Evolutionary conservation across 768 basidiomycete genomes (phyloP).

Genomic region (Collybia sordida): DNA sequence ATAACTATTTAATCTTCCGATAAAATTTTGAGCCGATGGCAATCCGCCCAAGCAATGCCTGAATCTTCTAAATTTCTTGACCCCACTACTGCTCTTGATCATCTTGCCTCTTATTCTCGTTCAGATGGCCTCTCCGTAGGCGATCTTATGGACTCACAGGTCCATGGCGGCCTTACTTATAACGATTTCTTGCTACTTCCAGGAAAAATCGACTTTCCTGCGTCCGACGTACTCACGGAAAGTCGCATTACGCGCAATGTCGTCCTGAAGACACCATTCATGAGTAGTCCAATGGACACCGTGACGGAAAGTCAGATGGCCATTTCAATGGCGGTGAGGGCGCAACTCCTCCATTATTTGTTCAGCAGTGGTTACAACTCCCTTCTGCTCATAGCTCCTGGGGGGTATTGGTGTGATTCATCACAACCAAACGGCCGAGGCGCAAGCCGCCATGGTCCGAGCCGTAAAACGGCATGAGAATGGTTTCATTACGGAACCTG

Average conservation of each 20-base stretch:
- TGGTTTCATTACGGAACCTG: slow-evolving; percentile 95
- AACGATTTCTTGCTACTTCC: slow-evolving; percentile 95
- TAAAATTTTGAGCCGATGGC: slow-evolving; percentile 15
- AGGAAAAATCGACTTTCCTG: slow-evolving; percentile 93
- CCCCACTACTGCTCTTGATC: slow-evolving; percentile 69
- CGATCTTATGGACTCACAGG: slow-evolving; percentile 85
- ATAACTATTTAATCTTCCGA: slow-evolving; percentile 10
- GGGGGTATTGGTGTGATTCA: slow-evolving; percentile 99
- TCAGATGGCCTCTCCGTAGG: slow-evolving; percentile 81
- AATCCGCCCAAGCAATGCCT: slow-evolving; percentile 17
- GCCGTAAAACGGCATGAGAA: slow-evolving; percentile 99
- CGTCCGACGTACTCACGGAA: slow-evolving; percentile 78
- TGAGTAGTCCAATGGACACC: slow-evolving; percentile 99
- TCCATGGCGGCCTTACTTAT: slow-evolving; percentile 93
- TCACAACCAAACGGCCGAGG: slow-evolving; percentile 84
- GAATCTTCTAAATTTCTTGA: slow-evolving; percentile 46
- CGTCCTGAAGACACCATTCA: slow-evolving; percentile 89
- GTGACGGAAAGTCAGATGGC: slow-evolving; percentile 97
- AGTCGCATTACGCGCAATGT: slow-evolving; percentile 90
- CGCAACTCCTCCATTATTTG: slow-evolving; percentile 5
- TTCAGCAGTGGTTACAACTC: slow-evolving; percentile 14
- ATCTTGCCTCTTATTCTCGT: slow-evolving; percentile 68
- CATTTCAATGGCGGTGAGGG: slow-evolving; percentile 83
- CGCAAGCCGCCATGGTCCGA: slow-evolving; percentile 95
- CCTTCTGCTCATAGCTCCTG: slow-evolving; percentile 53